These are phyloP conservation scores for Geotrichum armillariae DNA, from an alignment of 1,139 yeast genomes.

Conservation along the genomic window DNA sequence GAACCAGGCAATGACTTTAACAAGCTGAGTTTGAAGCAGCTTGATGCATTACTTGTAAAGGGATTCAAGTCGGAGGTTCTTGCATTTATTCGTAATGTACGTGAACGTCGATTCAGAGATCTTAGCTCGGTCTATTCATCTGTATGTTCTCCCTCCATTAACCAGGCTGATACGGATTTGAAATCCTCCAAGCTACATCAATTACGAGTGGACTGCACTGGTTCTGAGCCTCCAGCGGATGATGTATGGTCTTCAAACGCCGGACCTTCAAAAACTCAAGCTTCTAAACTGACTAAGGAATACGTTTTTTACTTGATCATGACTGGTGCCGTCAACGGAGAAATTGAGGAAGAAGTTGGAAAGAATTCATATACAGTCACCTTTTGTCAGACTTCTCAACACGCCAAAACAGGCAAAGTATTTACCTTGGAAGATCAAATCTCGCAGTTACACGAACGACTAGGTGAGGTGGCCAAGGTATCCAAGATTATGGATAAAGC, in stretches of 20 bases:
- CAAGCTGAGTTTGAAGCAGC: background rate
- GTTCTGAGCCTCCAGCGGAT: conserved; percentile 2
- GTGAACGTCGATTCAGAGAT: conserved; percentile 12
- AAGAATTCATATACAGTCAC: conserved; percentile 7
- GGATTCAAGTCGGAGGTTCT: conserved; percentile 6
- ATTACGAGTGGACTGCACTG: background rate
- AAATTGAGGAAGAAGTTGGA: conserved; percentile 11
- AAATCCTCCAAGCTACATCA: background rate
- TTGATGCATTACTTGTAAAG: background rate
- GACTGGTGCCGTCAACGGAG: conserved; percentile 7
- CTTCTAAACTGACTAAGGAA: conserved; percentile 5
- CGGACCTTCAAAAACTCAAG: conserved; percentile 3
- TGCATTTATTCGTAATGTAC: conserved; percentile 8
- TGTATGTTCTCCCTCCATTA: conserved; percentile 1
- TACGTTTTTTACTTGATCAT: conserved; percentile 14
- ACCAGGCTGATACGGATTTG: conserved; percentile 1
- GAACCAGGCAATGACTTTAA: background rate
- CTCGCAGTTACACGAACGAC: conserved; percentile 2
- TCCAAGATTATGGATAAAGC: conserved; percentile 7
- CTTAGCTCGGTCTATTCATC: conserved; percentile 12
- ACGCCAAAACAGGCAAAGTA: background rate
- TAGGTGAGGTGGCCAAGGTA: conserved; percentile 9
- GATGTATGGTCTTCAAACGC: conserved; percentile 15
- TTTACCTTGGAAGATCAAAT: conserved; percentile 15
- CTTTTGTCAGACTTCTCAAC: conserved; percentile 2